These are phyloP conservation scores for Penicillium mononematosum DNA, from an alignment of 495 filamentous ascomycete genomes.

Conservation along the genomic window DNA sequence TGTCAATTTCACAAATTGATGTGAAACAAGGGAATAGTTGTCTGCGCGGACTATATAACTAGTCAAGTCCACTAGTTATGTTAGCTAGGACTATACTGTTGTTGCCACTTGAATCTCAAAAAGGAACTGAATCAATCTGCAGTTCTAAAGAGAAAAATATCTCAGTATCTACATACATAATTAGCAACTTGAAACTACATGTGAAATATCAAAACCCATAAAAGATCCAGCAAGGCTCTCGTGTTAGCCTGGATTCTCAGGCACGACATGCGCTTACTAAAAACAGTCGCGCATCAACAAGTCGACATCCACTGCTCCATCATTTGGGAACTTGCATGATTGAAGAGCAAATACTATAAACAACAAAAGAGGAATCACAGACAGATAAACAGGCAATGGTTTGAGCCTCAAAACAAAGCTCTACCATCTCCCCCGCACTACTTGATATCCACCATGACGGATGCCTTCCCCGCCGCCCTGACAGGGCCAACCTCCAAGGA, in stretches of 20 bases:
- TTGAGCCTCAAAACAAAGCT: neutral
- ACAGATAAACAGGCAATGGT: neutral
- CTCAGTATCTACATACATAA: too few species aligned
- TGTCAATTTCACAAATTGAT: neutral
- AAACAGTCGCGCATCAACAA: constrained; percentile 2
- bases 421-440: neutral
- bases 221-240: neutral
- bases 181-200: neutral
- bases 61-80: too few species aligned
- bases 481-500: constrained; percentile 76
- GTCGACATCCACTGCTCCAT: constrained; percentile 4
- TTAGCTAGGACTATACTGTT: neutral
- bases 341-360: neutral
- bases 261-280: constrained; percentile 5
- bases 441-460: constrained; percentile 35
- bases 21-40: neutral
- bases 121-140: neutral
- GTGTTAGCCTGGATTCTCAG: neutral
- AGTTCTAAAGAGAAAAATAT: neutral
- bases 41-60: too few species aligned
- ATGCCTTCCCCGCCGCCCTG: constrained; percentile 39
- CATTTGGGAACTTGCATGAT: neutral
- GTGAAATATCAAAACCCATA: neutral
- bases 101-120: neutral
- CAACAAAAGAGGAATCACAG: neutral